A percentile compares a stretch with the other conserved stretches of the same genome.
Conservation (phyloP, 768 basidiomycete species). For the Lyophyllum atratum region DNA sequence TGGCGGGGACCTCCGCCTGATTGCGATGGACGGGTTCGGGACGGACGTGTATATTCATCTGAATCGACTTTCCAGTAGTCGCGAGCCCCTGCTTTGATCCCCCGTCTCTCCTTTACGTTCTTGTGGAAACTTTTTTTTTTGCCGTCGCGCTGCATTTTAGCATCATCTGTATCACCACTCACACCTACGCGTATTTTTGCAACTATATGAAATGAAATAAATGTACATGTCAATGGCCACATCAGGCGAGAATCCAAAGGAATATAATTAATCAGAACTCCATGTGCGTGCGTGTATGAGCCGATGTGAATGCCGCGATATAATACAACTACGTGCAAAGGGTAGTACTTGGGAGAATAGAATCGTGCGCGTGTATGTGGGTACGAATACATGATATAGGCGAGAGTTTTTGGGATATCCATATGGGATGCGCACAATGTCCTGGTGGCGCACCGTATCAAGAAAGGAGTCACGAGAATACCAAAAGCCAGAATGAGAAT, state of each 20-base stretch:
- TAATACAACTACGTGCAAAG: not conserved
- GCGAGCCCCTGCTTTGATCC: conserved; percentile 68
- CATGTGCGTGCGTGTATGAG: not conserved
- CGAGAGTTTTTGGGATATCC: too few species aligned
- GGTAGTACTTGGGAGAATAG: not conserved
- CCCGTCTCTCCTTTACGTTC: not conserved
- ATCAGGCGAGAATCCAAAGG: not conserved
- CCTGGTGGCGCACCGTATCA: too few species aligned
- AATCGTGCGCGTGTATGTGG: not conserved
- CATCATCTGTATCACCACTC: conserved; percentile 1
- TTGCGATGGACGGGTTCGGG: conserved; percentile 98
- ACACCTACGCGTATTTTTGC: not conserved
- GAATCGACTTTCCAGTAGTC: conserved; percentile 80
- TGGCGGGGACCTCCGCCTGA: conserved; percentile 88
- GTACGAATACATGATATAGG: not conserved
- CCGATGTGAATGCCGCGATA: not conserved
- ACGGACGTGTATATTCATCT: conserved; percentile 94
- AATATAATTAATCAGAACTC: not conserved
- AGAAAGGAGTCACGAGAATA: too few species aligned
- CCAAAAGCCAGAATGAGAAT: too few species aligned
- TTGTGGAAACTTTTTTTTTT: not conserved
- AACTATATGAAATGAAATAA: too few species aligned
- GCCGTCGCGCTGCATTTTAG: not conserved
- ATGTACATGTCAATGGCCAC: too few species aligned
- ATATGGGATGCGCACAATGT: too few species aligned